A percentile compares a stretch with the other conserved stretches of the same genome.
Evolutionary conservation across 163 green algal genomes (phyloP).

Genomic region (Coccomyxa subellipsoidea): DNA sequence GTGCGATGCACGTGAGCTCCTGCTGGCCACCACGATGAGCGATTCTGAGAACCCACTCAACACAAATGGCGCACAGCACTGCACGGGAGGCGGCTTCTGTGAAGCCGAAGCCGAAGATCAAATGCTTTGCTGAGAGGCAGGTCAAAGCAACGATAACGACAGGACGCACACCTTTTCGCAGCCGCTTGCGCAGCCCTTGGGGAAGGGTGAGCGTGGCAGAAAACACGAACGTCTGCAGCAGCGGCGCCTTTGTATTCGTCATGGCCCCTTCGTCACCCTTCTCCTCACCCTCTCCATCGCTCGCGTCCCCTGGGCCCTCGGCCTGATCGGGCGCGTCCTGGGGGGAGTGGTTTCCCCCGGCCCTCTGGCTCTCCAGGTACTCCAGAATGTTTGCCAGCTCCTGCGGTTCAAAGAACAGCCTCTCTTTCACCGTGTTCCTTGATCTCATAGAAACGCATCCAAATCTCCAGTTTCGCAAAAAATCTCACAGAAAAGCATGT

Average conservation of each 20-base stretch:
- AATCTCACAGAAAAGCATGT: no score
- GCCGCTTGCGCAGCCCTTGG: slow-evolving; percentile 54
- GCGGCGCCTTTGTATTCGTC: neutral
- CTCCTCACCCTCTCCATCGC: neutral
- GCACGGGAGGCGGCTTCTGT: no score
- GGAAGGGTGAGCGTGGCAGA: slow-evolving; percentile 95
- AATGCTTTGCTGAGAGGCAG: no score
- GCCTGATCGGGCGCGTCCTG: slow-evolving; percentile 3
- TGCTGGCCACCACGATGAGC: no score
- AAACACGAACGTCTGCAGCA: slow-evolving; percentile 95
- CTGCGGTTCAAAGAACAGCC: slow-evolving; percentile 2
- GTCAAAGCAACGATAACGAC: no score
- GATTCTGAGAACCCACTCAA: no score
- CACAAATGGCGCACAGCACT: no score
- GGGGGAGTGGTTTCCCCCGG: neutral
- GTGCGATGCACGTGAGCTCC: no score
- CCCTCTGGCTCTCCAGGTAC: neutral
- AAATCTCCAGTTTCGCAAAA: no score
- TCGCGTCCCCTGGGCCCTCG: neutral
- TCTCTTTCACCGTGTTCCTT: no score
- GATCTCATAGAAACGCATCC: no score
- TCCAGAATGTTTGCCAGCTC: slow-evolving; percentile 29
- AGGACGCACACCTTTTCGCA: slow-evolving; percentile 54
- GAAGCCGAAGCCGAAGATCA: no score
- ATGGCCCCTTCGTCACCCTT: neutral